Evolutionary conservation across 2,329 filamentous ascomycete species (phyloP).

Genomic region (Trichoderma sp.): DNA sequence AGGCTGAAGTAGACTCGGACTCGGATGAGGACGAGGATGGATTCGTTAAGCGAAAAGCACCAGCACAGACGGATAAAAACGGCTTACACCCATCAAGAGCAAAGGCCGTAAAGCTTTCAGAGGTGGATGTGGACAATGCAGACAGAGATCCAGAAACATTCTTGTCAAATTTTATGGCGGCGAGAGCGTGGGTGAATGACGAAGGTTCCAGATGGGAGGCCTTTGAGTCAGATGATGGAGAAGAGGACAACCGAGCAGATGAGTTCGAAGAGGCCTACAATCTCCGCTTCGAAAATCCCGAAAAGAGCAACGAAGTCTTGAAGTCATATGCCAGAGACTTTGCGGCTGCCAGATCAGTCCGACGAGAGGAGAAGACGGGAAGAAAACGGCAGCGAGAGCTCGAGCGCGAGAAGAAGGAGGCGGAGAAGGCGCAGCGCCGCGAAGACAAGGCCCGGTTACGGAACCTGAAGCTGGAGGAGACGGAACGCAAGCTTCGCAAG

Average conservation of each 20-base stretch:
- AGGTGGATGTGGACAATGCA: slow-evolving; percentile 71
- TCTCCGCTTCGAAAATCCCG: slow-evolving; percentile 89
- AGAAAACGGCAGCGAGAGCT: slow-evolving; percentile 77
- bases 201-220: slow-evolving; percentile 70
- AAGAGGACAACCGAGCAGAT: slow-evolving; percentile 77
- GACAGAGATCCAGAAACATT: slow-evolving; percentile 90
- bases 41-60: slow-evolving; percentile 70
- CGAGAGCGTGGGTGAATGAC: slow-evolving; percentile 82
- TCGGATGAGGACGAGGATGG: slow-evolving; percentile 62
- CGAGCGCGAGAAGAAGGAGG: slow-evolving; percentile 76
- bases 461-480: slow-evolving; percentile 87
- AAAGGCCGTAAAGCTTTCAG: slow-evolving; percentile 49
- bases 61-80: slow-evolving; percentile 41
- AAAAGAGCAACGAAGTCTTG: slow-evolving; percentile 82
- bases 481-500: slow-evolving; percentile 80
- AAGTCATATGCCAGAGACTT: slow-evolving; percentile 88
- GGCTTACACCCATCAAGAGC: slow-evolving; percentile 61
- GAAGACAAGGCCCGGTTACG: slow-evolving; percentile 81
- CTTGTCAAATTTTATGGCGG: slow-evolving; percentile 92
- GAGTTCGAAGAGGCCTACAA: slow-evolving; percentile 94
- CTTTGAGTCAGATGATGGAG: slow-evolving; percentile 91
- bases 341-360: slow-evolving; percentile 77
- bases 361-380: slow-evolving; percentile 76
- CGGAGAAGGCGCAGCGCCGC: slow-evolving; percentile 72
- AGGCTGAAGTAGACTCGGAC: slow-evolving; percentile 47